phyloP scores from a whole-genome alignment of 371 early-diverging fungal genomes.

The Lichtheimia ornata region DNA sequence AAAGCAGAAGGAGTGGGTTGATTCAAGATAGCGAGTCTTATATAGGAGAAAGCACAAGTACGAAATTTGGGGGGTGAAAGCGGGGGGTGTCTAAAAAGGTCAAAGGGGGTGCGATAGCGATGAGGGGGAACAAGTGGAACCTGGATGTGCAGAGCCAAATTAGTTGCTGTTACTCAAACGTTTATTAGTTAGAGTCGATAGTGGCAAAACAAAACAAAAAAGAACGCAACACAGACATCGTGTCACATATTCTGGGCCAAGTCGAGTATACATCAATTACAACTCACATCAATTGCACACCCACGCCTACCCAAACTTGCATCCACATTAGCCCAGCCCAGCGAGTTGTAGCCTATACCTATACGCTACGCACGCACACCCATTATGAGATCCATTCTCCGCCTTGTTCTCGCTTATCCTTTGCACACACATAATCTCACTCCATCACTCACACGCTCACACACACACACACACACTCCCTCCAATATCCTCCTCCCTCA shows the following conservation, averaged over 20 bases:
- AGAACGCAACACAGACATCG: conserved; percentile 2
- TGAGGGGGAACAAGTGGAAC: background rate
- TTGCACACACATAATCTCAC: no score
- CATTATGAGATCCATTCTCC: no score
- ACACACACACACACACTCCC: no score
- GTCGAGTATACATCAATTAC: background rate
- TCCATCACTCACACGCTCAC: no score
- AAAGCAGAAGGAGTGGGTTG: conserved; percentile 4
- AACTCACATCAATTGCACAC: no score
- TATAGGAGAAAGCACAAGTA: conserved; percentile 1
- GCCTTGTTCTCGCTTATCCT: no score
- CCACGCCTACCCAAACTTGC: no score
- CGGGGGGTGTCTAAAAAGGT: background rate
- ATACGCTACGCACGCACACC: no score
- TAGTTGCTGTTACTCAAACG: conserved; percentile 4
- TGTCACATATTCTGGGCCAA: conserved; percentile 1
- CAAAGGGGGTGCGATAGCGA: background rate
- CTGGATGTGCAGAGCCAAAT: conserved; percentile 5
- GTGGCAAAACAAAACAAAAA: background rate
- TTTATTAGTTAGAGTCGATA: conserved; percentile 4
- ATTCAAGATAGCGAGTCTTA: conserved; percentile 1
- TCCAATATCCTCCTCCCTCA: no score
- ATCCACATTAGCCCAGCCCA: no score
- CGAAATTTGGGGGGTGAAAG: conserved; percentile 1
- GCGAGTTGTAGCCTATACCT: no score